These are phyloP conservation scores for Xylaria sp. DNA, from an alignment of 2,329 filamentous ascomycete species.

Conservation along the genomic window DNA sequence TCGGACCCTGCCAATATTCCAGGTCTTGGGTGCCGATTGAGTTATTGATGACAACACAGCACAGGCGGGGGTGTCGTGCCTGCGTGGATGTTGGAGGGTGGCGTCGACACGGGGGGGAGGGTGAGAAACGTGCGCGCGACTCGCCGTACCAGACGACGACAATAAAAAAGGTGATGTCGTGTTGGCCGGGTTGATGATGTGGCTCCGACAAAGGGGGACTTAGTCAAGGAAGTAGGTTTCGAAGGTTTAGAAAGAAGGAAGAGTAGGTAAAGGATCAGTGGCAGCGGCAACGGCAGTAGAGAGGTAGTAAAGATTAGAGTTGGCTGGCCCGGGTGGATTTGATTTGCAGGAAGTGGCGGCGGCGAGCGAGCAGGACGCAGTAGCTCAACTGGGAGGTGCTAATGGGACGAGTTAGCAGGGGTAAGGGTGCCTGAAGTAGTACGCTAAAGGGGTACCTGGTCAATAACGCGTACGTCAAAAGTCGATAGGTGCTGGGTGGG, in stretches of 20 bases:
- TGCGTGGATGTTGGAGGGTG: constrained; percentile 16
- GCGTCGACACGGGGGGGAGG: constrained; percentile 23
- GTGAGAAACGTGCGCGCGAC: constrained; percentile 18
- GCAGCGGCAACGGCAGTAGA: not conserved
- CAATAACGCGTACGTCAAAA: constrained; percentile 12
- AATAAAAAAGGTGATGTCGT: constrained; percentile 11
- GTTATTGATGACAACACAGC: constrained; percentile 38
- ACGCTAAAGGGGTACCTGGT: constrained; percentile 17
- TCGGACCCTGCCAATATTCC: constrained; percentile 41
- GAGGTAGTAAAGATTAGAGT: constrained; percentile 17
- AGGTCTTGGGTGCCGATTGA: constrained; percentile 39
- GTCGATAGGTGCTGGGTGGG: constrained; percentile 4
- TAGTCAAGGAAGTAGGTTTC: constrained; percentile 1
- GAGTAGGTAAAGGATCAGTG: constrained; percentile 8
- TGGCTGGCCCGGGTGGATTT: constrained; percentile 28
- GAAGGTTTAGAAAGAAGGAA: constrained; percentile 22
- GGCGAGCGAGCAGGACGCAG: constrained; percentile 21
- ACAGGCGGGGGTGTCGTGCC: constrained; percentile 34
- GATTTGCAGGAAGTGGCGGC: constrained; percentile 33
- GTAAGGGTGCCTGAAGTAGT: constrained; percentile 32
- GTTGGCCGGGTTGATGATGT: constrained; percentile 26
- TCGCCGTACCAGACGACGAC: constrained; percentile 40
- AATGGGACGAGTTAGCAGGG: constrained; percentile 29
- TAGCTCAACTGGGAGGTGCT: constrained; percentile 21
- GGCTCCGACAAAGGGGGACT: constrained; percentile 20